Evolutionary conservation across 2,329 filamentous ascomycete species (phyloP), one percentile per base, ranked within the genome.

Genomic region (Nemania bipapillata): DNA sequence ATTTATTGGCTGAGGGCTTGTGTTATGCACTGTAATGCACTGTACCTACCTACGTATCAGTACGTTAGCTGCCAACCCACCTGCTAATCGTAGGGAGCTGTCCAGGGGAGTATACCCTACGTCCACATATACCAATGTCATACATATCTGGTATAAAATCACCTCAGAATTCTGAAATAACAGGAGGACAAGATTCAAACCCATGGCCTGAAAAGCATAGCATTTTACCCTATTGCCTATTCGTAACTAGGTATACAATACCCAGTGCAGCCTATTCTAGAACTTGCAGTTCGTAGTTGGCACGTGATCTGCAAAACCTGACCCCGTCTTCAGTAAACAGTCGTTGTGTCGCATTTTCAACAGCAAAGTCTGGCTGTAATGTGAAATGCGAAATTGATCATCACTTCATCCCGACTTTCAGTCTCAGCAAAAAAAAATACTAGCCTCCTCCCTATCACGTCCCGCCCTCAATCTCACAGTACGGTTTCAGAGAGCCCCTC

Each of bases 1-100:
- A 32, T 64, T 52, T n/a, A 24, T 30, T 22, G 11, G 22, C n/a
- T 8, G 2, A 22, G 17, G 28, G 20, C 30, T 5, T 28, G 17
- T 24, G 20, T 1, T 32, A 0, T 24, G 42, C 37, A 62, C 64
- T 47, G 42, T 58, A 32, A 7, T 22, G 28, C 54, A 67, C 60
- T 60, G 65, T 56, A n/a, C 22, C 11, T 22, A 5, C n/a, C 11
- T 49, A 24, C n/a, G 22, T 22, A 15, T 12, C n/a, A n/a, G n/a
- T n/a, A n/a, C n/a, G n/a, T n/a, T n/a, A n/a, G n/a, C n/a, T n/a
- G n/a, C n/a, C n/a, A n/a, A n/a, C n/a, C n/a, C n/a, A n/a, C n/a
- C n/a, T n/a, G n/a, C n/a, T n/a, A n/a, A n/a, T n/a, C n/a, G n/a
- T n/a, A n/a, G n/a, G n/a, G n/a, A n/a, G n/a, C n/a, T n/a, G n/a